Evolutionary conservation across 495 filamentous ascomycete genomes (phyloP), one percentile per base, ranked within the genome.

Genomic region (Lichenothelia convexa): DNA sequence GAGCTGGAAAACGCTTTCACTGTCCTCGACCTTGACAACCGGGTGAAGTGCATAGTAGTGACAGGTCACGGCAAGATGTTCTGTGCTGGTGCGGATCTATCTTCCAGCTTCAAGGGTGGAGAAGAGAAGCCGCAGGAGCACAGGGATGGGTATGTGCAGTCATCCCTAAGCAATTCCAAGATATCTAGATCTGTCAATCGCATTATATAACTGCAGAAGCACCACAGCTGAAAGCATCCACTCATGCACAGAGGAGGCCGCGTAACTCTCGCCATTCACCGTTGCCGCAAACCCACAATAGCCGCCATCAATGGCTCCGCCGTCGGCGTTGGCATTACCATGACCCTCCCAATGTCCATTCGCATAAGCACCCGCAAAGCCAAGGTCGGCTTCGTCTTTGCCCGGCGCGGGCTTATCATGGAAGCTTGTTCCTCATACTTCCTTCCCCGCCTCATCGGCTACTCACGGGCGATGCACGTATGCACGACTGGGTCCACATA

Each of bases 261-360:
- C 20, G 64, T 74, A 6, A 56, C 64, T 18, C 59, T 77, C 3
- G 70, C 70, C 22, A 73, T 77, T 32, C 62, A 73, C 50, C 43
- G 54, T 42, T 78, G 73, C 48, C 61, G 59, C 39, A 78, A 77
- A 45, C 70, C 73, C 23, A 70, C 71, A 17, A 71, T 78, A 46
- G 73, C 57, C 18, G 73, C 73, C 3, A 65, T 76, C 44, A 70
- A 75, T 47, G 74, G 73, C 33, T 67, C 63, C 27, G 74, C 74
- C 16, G 74, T 76, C 6, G 74, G 73, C 6, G 63, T 78, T 5
- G 73, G 74, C 4, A 74, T 77, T 49, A 79, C 73, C 8, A 75
- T 76, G 71, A 69, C 67, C 11, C 63, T 79, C 8, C 71, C 73
- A 1, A 64, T 66, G 39, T 62, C 57, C 24, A 69, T 79, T 34